Evolutionary conservation across 495 filamentous ascomycete species (phyloP).

Genomic region (Tuber umbilicatum): DNA sequence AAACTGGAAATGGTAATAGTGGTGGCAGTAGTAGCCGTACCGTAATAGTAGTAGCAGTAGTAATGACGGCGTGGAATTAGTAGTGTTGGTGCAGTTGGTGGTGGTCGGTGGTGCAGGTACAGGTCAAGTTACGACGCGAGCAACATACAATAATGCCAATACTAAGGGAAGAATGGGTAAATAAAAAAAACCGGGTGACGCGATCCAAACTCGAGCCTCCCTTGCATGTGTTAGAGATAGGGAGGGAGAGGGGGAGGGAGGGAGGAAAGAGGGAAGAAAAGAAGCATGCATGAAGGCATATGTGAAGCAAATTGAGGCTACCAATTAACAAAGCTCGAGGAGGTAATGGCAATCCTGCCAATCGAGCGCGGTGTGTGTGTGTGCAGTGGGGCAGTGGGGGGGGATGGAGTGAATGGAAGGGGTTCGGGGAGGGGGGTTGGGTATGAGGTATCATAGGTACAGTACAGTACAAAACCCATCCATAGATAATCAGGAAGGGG

Average conservation of each 20-base stretch:
- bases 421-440: conserved; percentile 15
- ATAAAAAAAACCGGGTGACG: not conserved
- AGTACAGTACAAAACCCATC: conserved; percentile 15
- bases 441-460: conserved; percentile 19
- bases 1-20: not conserved
- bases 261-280: not conserved
- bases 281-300: not conserved
- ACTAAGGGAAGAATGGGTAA: not conserved
- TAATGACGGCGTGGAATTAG: not conserved
- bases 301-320: not conserved
- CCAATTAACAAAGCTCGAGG: not conserved
- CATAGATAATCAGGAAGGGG: conserved; percentile 10
- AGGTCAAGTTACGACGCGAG: not conserved
- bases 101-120: not conserved
- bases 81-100: not conserved
- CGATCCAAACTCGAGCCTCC: not conserved
- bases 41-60: not conserved
- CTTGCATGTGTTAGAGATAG: not conserved
- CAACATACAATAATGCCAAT: not conserved
- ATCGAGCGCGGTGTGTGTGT: conserved; percentile 33
- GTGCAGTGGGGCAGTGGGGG: conserved; percentile 10
- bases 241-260: not conserved
- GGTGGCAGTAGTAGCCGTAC: not conserved
- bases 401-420: conserved; percentile 28
- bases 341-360: not conserved